Evolutionary conservation across 2,329 filamentous ascomycete genomes (phyloP).

Genomic region (Pseudogymnoascus sp.): DNA sequence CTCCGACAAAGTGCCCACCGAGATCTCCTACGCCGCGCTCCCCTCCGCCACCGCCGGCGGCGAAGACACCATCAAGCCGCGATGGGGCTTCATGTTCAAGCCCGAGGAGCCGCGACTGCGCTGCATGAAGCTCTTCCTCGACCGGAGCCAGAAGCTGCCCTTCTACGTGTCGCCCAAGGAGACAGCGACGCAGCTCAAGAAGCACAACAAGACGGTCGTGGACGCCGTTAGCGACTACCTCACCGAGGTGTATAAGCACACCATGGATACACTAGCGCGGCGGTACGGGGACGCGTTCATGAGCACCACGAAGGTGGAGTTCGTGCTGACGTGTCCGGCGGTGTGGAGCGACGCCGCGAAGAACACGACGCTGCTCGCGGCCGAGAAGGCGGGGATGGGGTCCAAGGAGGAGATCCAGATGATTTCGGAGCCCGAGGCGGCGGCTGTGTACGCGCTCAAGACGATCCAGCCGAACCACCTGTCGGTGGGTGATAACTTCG

Average conservation of each 20-base stretch:
- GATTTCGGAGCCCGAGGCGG: conserved; percentile 74
- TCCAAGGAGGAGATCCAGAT: conserved; percentile 61
- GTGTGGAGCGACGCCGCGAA: conserved; percentile 84
- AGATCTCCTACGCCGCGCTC: conserved; percentile 56
- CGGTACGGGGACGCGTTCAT: conserved; percentile 74
- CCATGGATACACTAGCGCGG: conserved; percentile 66
- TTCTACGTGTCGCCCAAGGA: conserved; percentile 73
- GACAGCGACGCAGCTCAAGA: conserved; percentile 66
- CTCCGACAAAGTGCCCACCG: conserved; percentile 79
- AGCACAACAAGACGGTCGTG: conserved; percentile 66
- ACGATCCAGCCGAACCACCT: conserved; percentile 69
- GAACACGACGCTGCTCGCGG: conserved; percentile 69
- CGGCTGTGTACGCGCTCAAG: conserved; percentile 71
- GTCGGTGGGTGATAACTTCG: conserved; percentile 54
- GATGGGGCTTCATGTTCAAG: conserved; percentile 79
- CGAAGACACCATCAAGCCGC: conserved; percentile 31
- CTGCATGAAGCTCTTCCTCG: conserved; percentile 78
- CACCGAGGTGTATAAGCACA: conserved; percentile 66
- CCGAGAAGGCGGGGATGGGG: conserved; percentile 72
- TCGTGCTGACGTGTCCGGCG: conserved; percentile 72
- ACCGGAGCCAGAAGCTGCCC: conserved; percentile 70
- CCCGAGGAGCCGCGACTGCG: conserved; percentile 67
- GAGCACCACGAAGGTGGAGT: conserved; percentile 64
- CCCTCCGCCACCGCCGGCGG: conserved; percentile 31
- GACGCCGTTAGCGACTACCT: conserved; percentile 75